Conservation (phyloP, 2,329 filamentous ascomycete genomes). For the Penicillium sp. region DNA sequence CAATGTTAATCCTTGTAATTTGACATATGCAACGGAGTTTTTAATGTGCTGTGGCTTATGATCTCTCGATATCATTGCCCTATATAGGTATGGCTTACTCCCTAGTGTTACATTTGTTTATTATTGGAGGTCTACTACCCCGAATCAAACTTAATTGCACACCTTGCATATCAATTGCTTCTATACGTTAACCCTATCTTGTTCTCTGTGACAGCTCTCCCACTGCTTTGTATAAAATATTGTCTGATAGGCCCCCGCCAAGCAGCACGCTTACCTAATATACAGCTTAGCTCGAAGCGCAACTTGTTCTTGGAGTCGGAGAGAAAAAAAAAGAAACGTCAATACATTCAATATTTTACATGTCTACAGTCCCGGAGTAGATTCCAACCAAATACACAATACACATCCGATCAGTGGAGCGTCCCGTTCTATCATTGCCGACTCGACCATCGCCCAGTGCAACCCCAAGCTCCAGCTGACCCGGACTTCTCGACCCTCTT, state of each 20-base stretch:
- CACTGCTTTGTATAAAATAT: constrained; percentile 14
- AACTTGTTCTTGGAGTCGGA: constrained; percentile 20
- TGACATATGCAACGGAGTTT: background rate
- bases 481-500: constrained; percentile 1
- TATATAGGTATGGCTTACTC: background rate
- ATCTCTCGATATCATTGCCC: background rate
- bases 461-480: constrained; percentile 14
- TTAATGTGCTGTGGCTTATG: background rate
- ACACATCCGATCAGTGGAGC: constrained; percentile 7
- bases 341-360: background rate
- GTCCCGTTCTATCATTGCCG: constrained; percentile 9
- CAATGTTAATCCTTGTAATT: background rate
- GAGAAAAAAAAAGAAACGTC: background rate
- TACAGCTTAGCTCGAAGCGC: constrained; percentile 9
- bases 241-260: constrained; percentile 7
- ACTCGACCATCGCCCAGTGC: constrained; percentile 21
- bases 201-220: background rate
- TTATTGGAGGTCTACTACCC: background rate
- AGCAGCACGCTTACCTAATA: constrained; percentile 17
- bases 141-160: background rate
- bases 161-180: background rate
- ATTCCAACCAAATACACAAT: background rate
- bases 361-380: constrained; percentile 13
- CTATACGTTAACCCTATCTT: background rate
- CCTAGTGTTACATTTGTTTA: background rate